Percentiles rank a stretch among this genome's conserved stretches.
Evolutionary conservation across 352 stramenopile genomes (phyloP).

Genomic region (Hyaloperonospora arabidopsidis): DNA sequence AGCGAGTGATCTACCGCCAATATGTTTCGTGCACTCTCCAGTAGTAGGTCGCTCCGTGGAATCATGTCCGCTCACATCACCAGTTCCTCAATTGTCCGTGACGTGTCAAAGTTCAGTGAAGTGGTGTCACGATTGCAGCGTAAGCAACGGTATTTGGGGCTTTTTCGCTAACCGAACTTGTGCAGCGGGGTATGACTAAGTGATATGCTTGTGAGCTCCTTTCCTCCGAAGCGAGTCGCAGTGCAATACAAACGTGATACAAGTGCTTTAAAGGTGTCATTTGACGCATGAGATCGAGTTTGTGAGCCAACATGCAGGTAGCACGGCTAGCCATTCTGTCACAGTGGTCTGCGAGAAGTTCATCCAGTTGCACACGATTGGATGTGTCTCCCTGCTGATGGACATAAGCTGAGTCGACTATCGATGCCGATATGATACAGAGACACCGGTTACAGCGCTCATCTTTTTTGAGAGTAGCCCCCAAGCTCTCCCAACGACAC

Average conservation of each 20-base stretch:
- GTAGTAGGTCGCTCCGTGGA: slow-evolving; percentile 78
- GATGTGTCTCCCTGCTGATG: slow-evolving; percentile 90
- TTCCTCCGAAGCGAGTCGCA: slow-evolving; percentile 91
- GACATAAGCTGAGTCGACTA: slow-evolving; percentile 92
- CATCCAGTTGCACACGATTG: slow-evolving; percentile 89
- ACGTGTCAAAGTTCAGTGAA: slow-evolving; percentile 81
- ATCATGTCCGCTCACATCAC: slow-evolving; percentile 91
- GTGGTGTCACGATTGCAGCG: slow-evolving; percentile 84
- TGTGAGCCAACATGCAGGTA: slow-evolving; percentile 85
- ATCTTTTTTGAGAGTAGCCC: slow-evolving; percentile 90
- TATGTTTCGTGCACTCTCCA: slow-evolving; percentile 80
- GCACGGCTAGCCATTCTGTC: slow-evolving; percentile 87
- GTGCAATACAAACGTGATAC: slow-evolving; percentile 85
- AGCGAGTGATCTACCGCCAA: slow-evolving; percentile 83
- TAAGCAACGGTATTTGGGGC: slow-evolving; percentile 88
- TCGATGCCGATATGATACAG: slow-evolving; percentile 94
- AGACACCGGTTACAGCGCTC: slow-evolving; percentile 80
- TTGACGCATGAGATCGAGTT: slow-evolving; percentile 87
- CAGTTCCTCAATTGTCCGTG: slow-evolving; percentile 90
- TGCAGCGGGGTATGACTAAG: slow-evolving; percentile 89
- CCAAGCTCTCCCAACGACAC: slow-evolving; percentile 80
- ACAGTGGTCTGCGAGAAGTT: slow-evolving; percentile 91
- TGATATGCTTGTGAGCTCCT: slow-evolving; percentile 87
- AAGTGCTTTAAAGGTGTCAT: slow-evolving; percentile 83
- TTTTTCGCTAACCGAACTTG: slow-evolving; percentile 78